Conservation (phyloP, 2,329 filamentous ascomycete genomes). For the Curvularia hawaiiensis region DNA sequence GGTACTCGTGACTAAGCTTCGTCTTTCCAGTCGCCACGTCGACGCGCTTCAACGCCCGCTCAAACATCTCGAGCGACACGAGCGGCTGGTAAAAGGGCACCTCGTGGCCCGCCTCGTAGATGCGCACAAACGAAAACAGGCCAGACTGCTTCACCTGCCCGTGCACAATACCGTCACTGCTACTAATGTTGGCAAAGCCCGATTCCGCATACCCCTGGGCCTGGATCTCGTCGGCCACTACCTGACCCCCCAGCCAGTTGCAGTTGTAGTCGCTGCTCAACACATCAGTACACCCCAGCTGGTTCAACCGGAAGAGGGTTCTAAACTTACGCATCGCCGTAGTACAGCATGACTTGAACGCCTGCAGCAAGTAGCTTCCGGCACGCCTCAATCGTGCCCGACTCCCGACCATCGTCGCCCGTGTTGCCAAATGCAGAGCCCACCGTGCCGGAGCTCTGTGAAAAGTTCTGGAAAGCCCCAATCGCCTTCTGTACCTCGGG, state of each 20-base stretch:
- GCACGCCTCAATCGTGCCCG: constrained; percentile 51
- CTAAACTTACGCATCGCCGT: constrained; percentile 53
- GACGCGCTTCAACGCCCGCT: constrained; percentile 53
- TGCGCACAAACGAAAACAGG: constrained; percentile 56
- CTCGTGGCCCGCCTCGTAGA: constrained; percentile 58
- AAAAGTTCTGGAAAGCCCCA: constrained; percentile 65
- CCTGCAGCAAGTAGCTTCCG: constrained; percentile 47
- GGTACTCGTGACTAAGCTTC: constrained; percentile 33
- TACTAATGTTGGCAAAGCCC: constrained; percentile 56
- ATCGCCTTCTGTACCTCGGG: constrained; percentile 61
- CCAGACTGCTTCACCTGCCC: constrained; percentile 60
- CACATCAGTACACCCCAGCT: neutral
- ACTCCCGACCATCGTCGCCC: constrained; percentile 57
- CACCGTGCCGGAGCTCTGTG: constrained; percentile 52
- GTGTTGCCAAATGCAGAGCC: constrained; percentile 53
- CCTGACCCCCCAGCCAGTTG: constrained; percentile 55
- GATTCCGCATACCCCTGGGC: constrained; percentile 51
- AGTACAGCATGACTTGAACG: constrained; percentile 51
- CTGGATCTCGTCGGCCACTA: constrained; percentile 48
- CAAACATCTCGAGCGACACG: constrained; percentile 56
- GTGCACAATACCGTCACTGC: constrained; percentile 54
- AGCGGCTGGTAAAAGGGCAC: constrained; percentile 62
- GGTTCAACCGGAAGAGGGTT: neutral
- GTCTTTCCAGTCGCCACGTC: constrained; percentile 58
- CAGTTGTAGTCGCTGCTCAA: constrained; percentile 50